Evolutionary conservation across 768 basidiomycete genomes (phyloP).

Genomic region (Auriscalpium orientale): DNA sequence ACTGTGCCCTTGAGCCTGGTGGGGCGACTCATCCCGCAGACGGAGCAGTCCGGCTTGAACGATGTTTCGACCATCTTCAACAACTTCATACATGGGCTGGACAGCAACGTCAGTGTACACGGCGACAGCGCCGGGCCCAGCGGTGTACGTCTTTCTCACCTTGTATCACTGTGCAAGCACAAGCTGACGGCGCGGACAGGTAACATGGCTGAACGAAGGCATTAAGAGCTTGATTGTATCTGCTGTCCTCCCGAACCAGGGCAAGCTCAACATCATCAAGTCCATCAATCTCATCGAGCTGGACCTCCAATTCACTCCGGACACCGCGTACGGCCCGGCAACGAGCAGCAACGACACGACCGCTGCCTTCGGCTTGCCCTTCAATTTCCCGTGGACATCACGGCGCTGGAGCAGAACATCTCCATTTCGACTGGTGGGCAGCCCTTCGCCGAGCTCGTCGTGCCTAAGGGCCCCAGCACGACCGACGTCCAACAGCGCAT

Average conservation of each 20-base stretch:
- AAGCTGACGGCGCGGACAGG: slow-evolving; percentile 27
- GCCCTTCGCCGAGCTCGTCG: slow-evolving; percentile 50
- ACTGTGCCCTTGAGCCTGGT: slow-evolving; percentile 45
- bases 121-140: slow-evolving; percentile 52
- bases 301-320: slow-evolving; percentile 47
- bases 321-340: slow-evolving; percentile 48
- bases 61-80: slow-evolving; percentile 63
- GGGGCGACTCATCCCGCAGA: slow-evolving; percentile 62
- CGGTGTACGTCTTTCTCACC: slow-evolving; percentile 36
- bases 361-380: slow-evolving; percentile 60
- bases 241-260: slow-evolving; percentile 56
- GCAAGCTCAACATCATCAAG: slow-evolving; percentile 54
- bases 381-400: slow-evolving; percentile 62
- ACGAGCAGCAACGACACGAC: slow-evolving; percentile 54
- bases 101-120: slow-evolving; percentile 50
- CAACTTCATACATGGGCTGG: slow-evolving; percentile 59
- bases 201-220: slow-evolving; percentile 65
- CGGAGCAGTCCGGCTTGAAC: slow-evolving; percentile 40
- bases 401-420: slow-evolving; percentile 52
- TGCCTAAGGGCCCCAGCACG: slow-evolving; percentile 47
- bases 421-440: slow-evolving; percentile 42
- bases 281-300: slow-evolving; percentile 55
- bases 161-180: too few species aligned
- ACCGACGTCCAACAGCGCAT: slow-evolving; percentile 59
- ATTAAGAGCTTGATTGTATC: slow-evolving; percentile 55